phyloP scores from a whole-genome alignment of 352 stramenopile genomes.

The Phytophthora pistaciae region DNA sequence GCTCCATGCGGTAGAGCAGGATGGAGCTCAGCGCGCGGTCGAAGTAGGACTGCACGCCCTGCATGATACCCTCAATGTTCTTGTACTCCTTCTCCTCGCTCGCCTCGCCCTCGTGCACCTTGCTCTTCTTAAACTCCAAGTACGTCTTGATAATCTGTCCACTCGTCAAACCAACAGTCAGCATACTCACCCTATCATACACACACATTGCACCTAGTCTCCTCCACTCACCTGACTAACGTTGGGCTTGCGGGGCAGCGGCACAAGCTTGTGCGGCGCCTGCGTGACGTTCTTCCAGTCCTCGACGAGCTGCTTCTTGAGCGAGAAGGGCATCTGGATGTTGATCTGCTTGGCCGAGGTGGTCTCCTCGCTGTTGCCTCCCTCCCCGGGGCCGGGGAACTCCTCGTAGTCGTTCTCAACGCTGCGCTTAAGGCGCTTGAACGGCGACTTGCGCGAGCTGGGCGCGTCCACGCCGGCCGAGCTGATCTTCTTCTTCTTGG shows the following conservation, averaged over 20 bases:
- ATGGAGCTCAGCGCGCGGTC: conserved; percentile 90
- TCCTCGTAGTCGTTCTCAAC: conserved; percentile 77
- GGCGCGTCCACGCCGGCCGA: conserved; percentile 60
- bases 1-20: conserved; percentile 93
- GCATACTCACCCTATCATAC: not conserved
- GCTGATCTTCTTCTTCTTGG: conserved; percentile 76
- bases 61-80: conserved; percentile 86
- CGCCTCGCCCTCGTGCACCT: conserved; percentile 60
- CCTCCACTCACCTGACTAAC: conserved; percentile 34
- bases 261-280: conserved; percentile 79
- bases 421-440: conserved; percentile 82
- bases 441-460: conserved; percentile 68
- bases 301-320: conserved; percentile 93
- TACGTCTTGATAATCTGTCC: conserved; percentile 81
- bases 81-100: conserved; percentile 82
- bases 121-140: conserved; percentile 78
- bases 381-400: conserved; percentile 32
- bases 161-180: conserved; percentile 3
- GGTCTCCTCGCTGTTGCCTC: not conserved
- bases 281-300: conserved; percentile 93
- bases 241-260: conserved; percentile 82
- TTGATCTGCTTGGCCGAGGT: conserved; percentile 54
- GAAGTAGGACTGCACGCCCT: conserved; percentile 91
- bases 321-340: conserved; percentile 90
- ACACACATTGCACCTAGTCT: too few relatives aligned